Conservation (phyloP, 2,329 filamentous ascomycete genomes). For the Capronia americana region DNA sequence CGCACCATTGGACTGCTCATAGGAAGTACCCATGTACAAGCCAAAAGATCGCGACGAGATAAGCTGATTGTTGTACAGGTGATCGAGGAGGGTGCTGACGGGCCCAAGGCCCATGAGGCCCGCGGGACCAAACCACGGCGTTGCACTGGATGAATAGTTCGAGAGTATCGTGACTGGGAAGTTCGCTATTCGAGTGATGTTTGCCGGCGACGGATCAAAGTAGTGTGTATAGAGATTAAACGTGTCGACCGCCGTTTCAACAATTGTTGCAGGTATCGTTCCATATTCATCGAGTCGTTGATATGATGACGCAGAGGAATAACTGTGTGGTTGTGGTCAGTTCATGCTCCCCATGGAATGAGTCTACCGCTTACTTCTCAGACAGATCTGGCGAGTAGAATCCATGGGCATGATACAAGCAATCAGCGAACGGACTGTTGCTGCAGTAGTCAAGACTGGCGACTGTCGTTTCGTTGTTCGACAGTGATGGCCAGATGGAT, state of each 20-base stretch:
- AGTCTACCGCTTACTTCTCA: constrained; percentile 26
- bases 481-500: constrained; percentile 52
- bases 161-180: constrained; percentile 37
- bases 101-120: constrained; percentile 48
- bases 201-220: constrained; percentile 38
- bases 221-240: constrained; percentile 39
- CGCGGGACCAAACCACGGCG: constrained; percentile 38
- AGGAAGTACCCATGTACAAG: constrained; percentile 51
- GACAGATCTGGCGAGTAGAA: constrained; percentile 33
- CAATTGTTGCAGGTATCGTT: constrained; percentile 47
- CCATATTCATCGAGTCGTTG: constrained; percentile 41
- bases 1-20: constrained; percentile 49
- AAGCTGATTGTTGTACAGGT: constrained; percentile 44
- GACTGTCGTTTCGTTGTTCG: constrained; percentile 52
- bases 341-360: constrained; percentile 41
- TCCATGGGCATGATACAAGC: constrained; percentile 33
- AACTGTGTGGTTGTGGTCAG: constrained; percentile 18
- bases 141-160: constrained; percentile 31
- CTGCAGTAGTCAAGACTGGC: constrained; percentile 47
- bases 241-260: constrained; percentile 42
- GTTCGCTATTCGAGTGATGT: constrained; percentile 28
- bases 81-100: constrained; percentile 49
- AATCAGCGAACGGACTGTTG: constrained; percentile 42
- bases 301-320: constrained; percentile 31
- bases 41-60: constrained; percentile 52